Conservation (phyloP, 305 asterid genomes). For the Fraxinus albicans region DNA sequence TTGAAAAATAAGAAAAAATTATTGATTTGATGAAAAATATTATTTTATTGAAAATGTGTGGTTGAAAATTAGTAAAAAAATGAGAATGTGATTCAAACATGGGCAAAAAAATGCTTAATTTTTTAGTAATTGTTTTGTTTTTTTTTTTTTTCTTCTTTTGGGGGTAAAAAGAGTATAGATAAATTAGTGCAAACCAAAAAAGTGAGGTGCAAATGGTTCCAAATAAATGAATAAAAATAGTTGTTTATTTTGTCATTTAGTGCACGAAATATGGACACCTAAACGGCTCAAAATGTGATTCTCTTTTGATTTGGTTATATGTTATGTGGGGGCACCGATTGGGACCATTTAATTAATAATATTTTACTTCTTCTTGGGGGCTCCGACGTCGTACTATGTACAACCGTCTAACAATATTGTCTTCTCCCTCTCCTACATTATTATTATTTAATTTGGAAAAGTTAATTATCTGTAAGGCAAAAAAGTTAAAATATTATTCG, state of each 20-base stretch:
- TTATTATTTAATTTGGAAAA: background rate
- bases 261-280: conserved; percentile 1
- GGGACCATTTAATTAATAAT: background rate
- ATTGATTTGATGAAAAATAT: no score
- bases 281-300: conserved; percentile 16
- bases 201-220: background rate
- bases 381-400: background rate
- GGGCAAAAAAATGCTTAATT: background rate
- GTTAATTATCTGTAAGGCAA: background rate
- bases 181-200: background rate
- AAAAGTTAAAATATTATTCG: background rate
- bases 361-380: conserved; percentile 24
- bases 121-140: background rate
- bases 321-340: background rate
- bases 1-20: no score
- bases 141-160: background rate
- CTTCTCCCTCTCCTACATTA: background rate
- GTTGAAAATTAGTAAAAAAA: no score
- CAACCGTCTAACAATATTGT: background rate
- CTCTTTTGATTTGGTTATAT: background rate
- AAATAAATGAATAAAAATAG: conserved; percentile 20
- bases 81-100: no score
- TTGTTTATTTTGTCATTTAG: background rate
- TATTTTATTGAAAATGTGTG: no score
- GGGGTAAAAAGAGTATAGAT: background rate